Base-by-base conservation (phyloP, 75 land plant genomes). In the Selaginella moellendorffii region DNA sequence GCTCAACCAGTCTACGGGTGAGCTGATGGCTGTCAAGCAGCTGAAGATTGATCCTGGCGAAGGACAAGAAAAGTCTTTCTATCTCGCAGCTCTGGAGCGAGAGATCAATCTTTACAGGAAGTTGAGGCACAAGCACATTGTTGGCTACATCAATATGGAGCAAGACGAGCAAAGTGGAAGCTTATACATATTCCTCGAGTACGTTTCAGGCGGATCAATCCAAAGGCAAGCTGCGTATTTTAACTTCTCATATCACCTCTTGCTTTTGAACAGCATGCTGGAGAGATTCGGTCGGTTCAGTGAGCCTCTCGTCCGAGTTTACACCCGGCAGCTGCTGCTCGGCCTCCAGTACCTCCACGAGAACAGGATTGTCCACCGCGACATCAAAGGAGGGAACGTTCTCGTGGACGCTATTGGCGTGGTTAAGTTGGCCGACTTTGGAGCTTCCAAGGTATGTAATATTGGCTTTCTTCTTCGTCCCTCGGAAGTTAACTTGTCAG, bases 81-180 rank as follows among this genome's bases (percentile, higher is more conserved):
- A 71, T 53, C 36, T 76, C 74, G 69, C 54, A 24, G 31, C 74
- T 24, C 62, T 76, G 27, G 69, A 76, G 52, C 42, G 69, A 22
- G 74, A 76, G 52, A 76, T 76, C 30, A 20, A 51, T 29, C 36
- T 76, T 1, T 76, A 76, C 22, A 76, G 71, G 73, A 71, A 59
- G 20, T 54, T 76, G 77, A 65, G 74, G 56, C 74, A 76, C 27
- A 76, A 66, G 36, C 74, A 76, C 31, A 76, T 76, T 66, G 77
- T 76, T n/a, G 77, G 77, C 5, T 76, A 76, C 53, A 76, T 76
- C 24, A 61, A 66, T n/a, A 76, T 76, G 77, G 77, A 76, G 42
- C 66, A 71, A 30, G 77, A 70, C 66, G 65, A 36, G 61, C 63
- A 27, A 25, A 19, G 65, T 22, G 77, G 65, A 18, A 56, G 68